Conservation (phyloP, 2,329 filamentous ascomycete species). For the Beauveria asiatica region DNA sequence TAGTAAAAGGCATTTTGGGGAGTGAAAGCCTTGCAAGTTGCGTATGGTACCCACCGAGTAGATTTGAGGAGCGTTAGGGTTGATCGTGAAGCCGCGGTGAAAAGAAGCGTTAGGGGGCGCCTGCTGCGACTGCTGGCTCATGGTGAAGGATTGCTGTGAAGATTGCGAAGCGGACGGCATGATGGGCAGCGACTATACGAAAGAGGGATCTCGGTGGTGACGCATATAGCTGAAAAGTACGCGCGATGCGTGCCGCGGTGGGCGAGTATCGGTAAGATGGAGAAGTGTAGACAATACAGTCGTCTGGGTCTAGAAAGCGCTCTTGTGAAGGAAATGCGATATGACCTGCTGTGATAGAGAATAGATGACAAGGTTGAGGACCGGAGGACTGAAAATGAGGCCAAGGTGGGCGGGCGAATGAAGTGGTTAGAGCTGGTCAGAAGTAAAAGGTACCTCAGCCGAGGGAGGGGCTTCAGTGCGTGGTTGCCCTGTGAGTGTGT, state of each 20-base stretch:
- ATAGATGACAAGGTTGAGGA: neutral
- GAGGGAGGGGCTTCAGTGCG: constrained; percentile 1
- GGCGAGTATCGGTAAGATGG: neutral
- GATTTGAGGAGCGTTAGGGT: constrained; percentile 44
- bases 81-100: constrained; percentile 24
- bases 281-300: neutral
- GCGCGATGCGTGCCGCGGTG: neutral
- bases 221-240: constrained; percentile 1
- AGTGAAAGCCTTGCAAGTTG: neutral
- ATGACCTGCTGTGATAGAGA: neutral
- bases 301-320: neutral
- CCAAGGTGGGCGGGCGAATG: neutral
- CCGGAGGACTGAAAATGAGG: constrained; percentile 2
- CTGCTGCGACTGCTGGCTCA: constrained; percentile 46
- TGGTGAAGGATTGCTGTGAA: constrained; percentile 47
- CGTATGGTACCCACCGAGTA: constrained; percentile 44
- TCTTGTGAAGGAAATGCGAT: neutral
- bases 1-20: constrained; percentile 1
- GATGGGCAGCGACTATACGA: neutral
- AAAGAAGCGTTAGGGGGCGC: constrained; percentile 29
- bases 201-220: neutral
- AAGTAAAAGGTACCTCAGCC: neutral
- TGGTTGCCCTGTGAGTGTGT: neutral
- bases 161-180: constrained; percentile 40
- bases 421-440: neutral